These are phyloP conservation scores for Nitzschia sp. DNA, from an alignment of 108 stramenopile genomes.

Conservation along the genomic window DNA sequence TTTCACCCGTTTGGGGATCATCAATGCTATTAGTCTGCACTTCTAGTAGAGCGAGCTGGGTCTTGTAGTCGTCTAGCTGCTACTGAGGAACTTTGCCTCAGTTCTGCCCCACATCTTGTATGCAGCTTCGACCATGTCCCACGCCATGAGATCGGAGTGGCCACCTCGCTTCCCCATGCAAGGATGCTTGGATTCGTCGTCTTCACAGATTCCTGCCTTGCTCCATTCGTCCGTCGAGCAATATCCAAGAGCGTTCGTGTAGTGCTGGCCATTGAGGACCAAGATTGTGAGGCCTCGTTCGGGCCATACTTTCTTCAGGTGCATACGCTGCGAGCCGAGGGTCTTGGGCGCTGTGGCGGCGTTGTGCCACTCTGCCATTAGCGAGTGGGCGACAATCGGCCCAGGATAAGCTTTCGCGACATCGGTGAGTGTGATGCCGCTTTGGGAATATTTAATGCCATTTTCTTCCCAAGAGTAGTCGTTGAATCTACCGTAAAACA, in stretches of 20 bases:
- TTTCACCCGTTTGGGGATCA: no score
- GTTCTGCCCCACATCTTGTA: no score
- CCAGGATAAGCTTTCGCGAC: constrained; percentile 4
- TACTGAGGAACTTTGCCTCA: no score
- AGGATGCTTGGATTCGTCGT: constrained; percentile 4
- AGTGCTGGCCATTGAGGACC: constrained; percentile 13
- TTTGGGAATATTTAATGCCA: no score
- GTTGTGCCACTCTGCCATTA: constrained; percentile 8
- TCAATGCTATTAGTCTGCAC: no score
- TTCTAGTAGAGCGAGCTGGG: no score
- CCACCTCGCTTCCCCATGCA: constrained; percentile 21
- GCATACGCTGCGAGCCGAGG: no score
- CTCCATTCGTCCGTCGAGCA: constrained; percentile 5
- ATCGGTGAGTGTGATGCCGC: no score
- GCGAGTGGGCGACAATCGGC: constrained; percentile 20
- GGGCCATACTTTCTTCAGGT: neutral
- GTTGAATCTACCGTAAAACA: neutral
- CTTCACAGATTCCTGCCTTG: neutral
- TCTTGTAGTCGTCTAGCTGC: no score
- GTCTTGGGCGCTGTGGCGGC: no score
- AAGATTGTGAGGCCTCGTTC: neutral
- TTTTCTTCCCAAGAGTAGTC: no score
- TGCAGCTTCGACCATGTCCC: constrained; percentile 20
- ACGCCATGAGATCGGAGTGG: constrained; percentile 24
- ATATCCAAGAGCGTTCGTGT: constrained; percentile 3